These are phyloP conservation scores for Multifurca ochricompacta DNA, from an alignment of 768 basidiomycete genomes.

Conservation along the genomic window DNA sequence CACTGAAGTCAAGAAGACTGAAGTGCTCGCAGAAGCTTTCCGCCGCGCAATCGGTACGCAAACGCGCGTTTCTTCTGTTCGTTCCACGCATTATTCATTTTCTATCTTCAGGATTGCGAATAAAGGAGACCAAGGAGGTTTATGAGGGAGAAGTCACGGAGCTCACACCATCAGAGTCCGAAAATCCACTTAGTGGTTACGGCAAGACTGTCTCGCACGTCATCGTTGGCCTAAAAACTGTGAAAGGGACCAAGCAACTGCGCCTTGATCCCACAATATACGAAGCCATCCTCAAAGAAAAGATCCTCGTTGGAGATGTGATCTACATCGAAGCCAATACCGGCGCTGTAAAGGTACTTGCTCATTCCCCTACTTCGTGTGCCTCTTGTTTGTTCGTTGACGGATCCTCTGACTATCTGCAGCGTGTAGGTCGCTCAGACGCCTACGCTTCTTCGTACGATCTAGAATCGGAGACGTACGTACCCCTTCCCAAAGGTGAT, in stretches of 20 bases:
- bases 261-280: conserved; percentile 93
- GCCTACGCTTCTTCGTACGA: conserved; percentile 97
- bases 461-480: conserved; percentile 96
- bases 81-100: background rate
- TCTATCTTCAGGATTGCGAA: conserved; percentile 68
- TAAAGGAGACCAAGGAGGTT: conserved; percentile 98
- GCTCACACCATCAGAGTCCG: conserved; percentile 90
- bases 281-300: conserved; percentile 95
- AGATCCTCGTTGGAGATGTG: conserved; percentile 93
- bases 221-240: conserved; percentile 91
- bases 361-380: background rate
- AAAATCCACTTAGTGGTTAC: conserved; percentile 95
- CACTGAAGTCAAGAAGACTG: conserved; percentile 97
- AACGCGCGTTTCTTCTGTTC: background rate
- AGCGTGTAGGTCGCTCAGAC: conserved; percentile 95
- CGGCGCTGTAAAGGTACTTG: conserved; percentile 85
- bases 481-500: conserved; percentile 93
- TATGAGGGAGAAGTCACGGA: conserved; percentile 99
- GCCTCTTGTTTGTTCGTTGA: background rate
- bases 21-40: conserved; percentile 92
- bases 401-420: background rate
- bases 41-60: conserved; percentile 87
- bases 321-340: conserved; percentile 92
- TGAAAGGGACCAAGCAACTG: conserved; percentile 79
- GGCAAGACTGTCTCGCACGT: conserved; percentile 99